Base-by-base conservation (phyloP, 2,329 filamentous ascomycete species). In the Epichloe amarillans region DNA sequence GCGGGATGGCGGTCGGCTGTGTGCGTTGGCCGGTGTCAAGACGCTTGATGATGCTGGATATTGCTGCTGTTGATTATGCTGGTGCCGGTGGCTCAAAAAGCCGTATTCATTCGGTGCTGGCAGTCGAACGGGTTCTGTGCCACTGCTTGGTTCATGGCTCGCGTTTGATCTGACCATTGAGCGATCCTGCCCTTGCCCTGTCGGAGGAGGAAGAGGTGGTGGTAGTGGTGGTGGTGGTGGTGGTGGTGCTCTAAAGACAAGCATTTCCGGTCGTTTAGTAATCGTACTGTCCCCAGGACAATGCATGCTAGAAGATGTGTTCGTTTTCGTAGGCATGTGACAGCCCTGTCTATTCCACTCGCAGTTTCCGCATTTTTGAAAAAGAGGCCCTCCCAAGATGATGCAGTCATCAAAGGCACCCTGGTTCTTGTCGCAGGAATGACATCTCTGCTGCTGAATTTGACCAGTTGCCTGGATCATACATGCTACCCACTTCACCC, bases 381-480 rank as follows among this genome's bases (percentile, higher is more conserved):
- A 73, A 4, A 70, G 61, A 6, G 61, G 58, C 4, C 65, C 67
- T 5, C 66, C 68, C 14, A 73, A 60, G 23, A 71, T 65, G 46
- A 75, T 65, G 57, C 73, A 76, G 5, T 67, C 63, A 2, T 67
- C 66, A 54, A 73, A 76, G 0, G 68, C 67, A 0, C 73, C 73
- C 21, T 67, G 62, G 26, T 67, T 66, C 50, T 64, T 69, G 1
- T 66, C 58, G 49, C 74, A 76, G 1, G 64, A 67, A 0, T 61
- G 54, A 48, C 74, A 76, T 30, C 66, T 64, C 19, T 62, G 58
- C 0, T 57, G 54, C 51, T 72, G 70, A 3, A 70, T 51, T 12
- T 68, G 62, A 1, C 74, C 73, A 0, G 67, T 73, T 2, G 74
- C 74, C 53, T 77, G 73, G 35, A 76, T 73, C 66, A 74, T 72